A percentile compares a stretch with the other conserved stretches of the same genome.
Evolutionary conservation across 75 land plant genomes (phyloP).

Genomic region (Cupressus sempervirens): DNA sequence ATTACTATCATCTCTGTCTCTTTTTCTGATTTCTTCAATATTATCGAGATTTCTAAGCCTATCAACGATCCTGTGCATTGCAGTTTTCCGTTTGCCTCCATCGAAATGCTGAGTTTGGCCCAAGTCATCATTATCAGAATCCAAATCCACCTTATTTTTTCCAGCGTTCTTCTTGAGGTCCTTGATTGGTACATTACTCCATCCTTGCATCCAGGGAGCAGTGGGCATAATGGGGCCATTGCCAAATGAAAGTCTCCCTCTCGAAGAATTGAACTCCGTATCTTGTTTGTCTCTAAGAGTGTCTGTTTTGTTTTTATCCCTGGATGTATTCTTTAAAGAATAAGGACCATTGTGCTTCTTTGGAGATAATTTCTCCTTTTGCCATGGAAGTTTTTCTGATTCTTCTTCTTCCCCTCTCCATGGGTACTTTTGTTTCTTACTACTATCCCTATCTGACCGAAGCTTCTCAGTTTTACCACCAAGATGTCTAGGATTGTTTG

Average conservation of each 20-base stretch:
- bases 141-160: background rate
- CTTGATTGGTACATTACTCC: slow-evolving; percentile 8
- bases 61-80: slow-evolving; percentile 62
- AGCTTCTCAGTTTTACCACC: background rate
- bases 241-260: slow-evolving; percentile 2
- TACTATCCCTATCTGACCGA: background rate
- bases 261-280: background rate
- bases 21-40: slow-evolving; percentile 16
- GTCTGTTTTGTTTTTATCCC: background rate
- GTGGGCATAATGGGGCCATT: slow-evolving; percentile 1
- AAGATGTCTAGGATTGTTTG: background rate
- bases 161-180: background rate
- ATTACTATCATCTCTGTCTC: slow-evolving; percentile 9
- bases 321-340: slow-evolving; percentile 1
- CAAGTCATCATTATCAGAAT: background rate
- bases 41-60: slow-evolving; percentile 50
- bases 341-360: slow-evolving; percentile 1
- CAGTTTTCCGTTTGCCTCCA: slow-evolving; percentile 24
- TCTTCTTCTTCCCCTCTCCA: background rate
- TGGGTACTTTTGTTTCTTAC: background rate
- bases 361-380: background rate
- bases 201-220: slow-evolving; percentile 11
- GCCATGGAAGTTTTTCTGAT: slow-evolving; percentile 5
- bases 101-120: slow-evolving; percentile 26
- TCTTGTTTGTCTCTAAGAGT: background rate